These are phyloP conservation scores for Boletus subcaerulescens DNA, from an alignment of 768 basidiomycete species.

Conservation along the genomic window DNA sequence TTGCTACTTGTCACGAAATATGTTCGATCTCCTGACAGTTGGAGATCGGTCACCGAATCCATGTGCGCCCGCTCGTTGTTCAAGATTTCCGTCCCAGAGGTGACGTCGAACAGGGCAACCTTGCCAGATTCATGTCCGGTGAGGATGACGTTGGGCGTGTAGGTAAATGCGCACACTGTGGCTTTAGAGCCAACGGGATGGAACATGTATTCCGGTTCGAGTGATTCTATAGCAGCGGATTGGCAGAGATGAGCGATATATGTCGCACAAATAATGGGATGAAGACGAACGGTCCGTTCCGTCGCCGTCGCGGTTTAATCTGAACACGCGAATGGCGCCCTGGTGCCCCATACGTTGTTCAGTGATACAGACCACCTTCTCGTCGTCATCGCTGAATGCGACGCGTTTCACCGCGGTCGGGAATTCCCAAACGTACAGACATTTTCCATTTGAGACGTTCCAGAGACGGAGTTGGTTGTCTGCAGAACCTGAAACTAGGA, in stretches of 20 bases:
- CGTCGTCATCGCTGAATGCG: conserved; percentile 83
- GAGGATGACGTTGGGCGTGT: conserved; percentile 72
- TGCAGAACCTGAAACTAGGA: conserved; percentile 87
- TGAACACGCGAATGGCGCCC: conserved; percentile 87
- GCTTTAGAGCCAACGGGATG: conserved; percentile 91
- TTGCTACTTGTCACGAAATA: conserved; percentile 97
- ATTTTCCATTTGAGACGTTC: conserved; percentile 87
- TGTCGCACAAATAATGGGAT: too few relatives aligned
- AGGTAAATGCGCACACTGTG: conserved; percentile 92
- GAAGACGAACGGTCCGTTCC: conserved; percentile 69
- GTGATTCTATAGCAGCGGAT: conserved; percentile 51
- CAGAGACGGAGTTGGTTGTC: conserved; percentile 93
- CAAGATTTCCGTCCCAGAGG: conserved; percentile 77
- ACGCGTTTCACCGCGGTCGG: conserved; percentile 97
- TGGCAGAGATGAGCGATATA: neutral
- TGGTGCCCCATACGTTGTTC: conserved; percentile 96
- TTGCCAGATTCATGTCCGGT: conserved; percentile 98
- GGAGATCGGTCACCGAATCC: conserved; percentile 88
- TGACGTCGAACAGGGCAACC: conserved; percentile 86
- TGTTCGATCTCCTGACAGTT: conserved; percentile 83
- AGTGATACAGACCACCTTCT: conserved; percentile 86
- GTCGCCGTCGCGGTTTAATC: conserved; percentile 80
- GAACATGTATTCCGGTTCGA: conserved; percentile 75
- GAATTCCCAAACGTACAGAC: conserved; percentile 95
- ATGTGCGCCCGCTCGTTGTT: conserved; percentile 87